These are phyloP conservation scores for Didymella pomorum DNA, from an alignment of 2,329 filamentous ascomycete genomes.

Conservation along the genomic window DNA sequence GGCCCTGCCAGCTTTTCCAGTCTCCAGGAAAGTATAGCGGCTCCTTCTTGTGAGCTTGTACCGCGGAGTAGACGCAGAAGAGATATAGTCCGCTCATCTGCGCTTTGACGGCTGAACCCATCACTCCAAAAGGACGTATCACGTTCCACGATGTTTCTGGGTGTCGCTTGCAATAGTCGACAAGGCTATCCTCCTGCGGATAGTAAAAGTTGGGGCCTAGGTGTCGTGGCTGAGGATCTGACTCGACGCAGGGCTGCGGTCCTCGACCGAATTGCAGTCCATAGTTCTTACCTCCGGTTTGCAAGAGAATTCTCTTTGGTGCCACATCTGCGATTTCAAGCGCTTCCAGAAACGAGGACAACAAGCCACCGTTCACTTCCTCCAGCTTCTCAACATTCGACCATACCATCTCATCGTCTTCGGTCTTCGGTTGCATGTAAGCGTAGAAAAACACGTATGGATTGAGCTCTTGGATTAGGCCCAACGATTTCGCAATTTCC, in stretches of 20 bases:
- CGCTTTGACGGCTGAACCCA: constrained; percentile 14
- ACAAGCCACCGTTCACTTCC: neutral
- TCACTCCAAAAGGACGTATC: constrained; percentile 10
- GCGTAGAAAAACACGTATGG: constrained; percentile 7
- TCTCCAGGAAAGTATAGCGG: constrained; percentile 15
- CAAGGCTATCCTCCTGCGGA: constrained; percentile 1
- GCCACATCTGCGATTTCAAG: constrained; percentile 1
- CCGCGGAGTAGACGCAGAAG: constrained; percentile 21
- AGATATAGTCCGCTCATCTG: constrained; percentile 13
- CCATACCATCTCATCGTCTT: neutral
- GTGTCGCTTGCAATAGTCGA: constrained; percentile 5
- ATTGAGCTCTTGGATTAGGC: neutral
- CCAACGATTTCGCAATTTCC: neutral
- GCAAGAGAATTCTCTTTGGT: constrained; percentile 3
- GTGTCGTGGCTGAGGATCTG: constrained; percentile 4
- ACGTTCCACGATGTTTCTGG: constrained; percentile 15
- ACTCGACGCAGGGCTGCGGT: neutral
- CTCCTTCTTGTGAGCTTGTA: constrained; percentile 24
- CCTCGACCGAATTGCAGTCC: neutral
- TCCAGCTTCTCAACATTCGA: neutral
- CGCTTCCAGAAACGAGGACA: neutral
- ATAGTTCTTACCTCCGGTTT: constrained; percentile 6
- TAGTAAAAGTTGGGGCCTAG: constrained; percentile 4
- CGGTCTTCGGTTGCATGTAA: constrained; percentile 4
- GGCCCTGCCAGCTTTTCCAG: constrained; percentile 14